A percentile compares a stretch with the other conserved stretches of the same genome.
phyloP scores from a whole-genome alignment of 306 rosid genomes.

The Trifolium fragiferum region DNA sequence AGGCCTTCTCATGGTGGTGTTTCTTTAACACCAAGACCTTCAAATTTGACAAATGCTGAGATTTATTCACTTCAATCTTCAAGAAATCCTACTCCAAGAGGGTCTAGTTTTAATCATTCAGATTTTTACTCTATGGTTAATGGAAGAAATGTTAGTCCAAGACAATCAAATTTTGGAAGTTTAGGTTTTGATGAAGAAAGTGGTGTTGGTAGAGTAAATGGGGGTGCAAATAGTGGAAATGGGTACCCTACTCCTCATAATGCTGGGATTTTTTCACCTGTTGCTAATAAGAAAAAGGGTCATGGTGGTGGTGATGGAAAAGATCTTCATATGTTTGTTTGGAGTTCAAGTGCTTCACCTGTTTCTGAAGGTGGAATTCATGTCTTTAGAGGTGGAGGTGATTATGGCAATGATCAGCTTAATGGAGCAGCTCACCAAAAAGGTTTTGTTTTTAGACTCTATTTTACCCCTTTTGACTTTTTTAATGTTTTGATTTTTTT shows the following conservation, averaged over 20 bases:
- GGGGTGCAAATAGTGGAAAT: neutral
- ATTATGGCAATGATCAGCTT: constrained; percentile 57
- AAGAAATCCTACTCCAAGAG: constrained; percentile 84
- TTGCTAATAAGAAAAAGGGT: constrained; percentile 51
- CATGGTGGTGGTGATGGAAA: constrained; percentile 58
- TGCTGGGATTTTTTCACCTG: constrained; percentile 78
- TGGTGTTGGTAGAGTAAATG: constrained; percentile 44
- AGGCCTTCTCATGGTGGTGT: constrained; percentile 67
- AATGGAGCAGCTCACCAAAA: constrained; percentile 71
- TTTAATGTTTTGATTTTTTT: neutral
- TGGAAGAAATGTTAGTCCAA: constrained; percentile 69
- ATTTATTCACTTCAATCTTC: constrained; percentile 80
- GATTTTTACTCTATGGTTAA: constrained; percentile 75
- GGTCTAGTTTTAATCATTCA: constrained; percentile 79
- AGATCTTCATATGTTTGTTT: constrained; percentile 89
- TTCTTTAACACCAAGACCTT: constrained; percentile 74
- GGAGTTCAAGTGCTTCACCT: constrained; percentile 94
- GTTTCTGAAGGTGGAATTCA: constrained; percentile 85
- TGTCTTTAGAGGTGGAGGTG: constrained; percentile 82
- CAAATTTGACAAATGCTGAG: constrained; percentile 82
- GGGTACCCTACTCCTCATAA: constrained; percentile 66
- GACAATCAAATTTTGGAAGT: constrained; percentile 64
- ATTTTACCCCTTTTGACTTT: neutral
- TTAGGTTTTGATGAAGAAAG: constrained; percentile 70
- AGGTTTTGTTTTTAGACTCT: constrained; percentile 48